Base-by-base conservation (phyloP, 1,139 yeast genomes). In the Blastobotrys malaysiensis region DNA sequence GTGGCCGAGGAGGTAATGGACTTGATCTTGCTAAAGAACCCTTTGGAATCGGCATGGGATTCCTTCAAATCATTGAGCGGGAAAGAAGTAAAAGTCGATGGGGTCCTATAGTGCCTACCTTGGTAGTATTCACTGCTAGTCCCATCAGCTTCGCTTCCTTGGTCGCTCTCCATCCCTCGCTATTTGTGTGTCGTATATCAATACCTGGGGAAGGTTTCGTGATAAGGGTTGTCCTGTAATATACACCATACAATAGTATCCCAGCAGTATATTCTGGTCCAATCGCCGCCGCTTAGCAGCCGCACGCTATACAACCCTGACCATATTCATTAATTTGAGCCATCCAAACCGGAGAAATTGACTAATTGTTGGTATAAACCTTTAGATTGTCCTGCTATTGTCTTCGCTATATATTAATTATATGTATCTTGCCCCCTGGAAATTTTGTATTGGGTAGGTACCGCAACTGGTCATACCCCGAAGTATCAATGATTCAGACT, bases 1-100 rank as follows among this genome's bases (percentile, higher is more conserved):
- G 65, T 59, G 2, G 70, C 69, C 14, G 67, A 69, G 13, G 59
- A 55, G 11, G 62, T 62, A 21, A 62, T 50, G n/a, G 65, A 60
- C 45, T 60, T 59, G 56, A 67, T 58, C 48, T 59, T 60, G 31
- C 58, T 58, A 54, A 65, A 65, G 49, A 65, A 49, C 5, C 61
- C 49, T 22, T 61, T 59, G 16, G 63, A 56, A 46, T 64, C 66
- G 9, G 50, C 49, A 1, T 55, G 55, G n/a, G 61, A 46, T 43
- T 66, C 69, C 7, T 58, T 55, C 48, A 63, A 62, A 2, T 63
- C 59, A 31, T 60, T 65, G 20, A 58, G 60, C 9, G 69, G 69
- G 49, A 66, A 66, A 20, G 66, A 62, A 5, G 67, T 65, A 52
- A 66, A 54, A 14, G 43, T 18, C 26, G 51, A 31, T n/a, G 39